Percentiles rank a stretch among this genome's conserved stretches.
phyloP scores from a whole-genome alignment of 305 asterid species.

The Fraxinus nigra region DNA sequence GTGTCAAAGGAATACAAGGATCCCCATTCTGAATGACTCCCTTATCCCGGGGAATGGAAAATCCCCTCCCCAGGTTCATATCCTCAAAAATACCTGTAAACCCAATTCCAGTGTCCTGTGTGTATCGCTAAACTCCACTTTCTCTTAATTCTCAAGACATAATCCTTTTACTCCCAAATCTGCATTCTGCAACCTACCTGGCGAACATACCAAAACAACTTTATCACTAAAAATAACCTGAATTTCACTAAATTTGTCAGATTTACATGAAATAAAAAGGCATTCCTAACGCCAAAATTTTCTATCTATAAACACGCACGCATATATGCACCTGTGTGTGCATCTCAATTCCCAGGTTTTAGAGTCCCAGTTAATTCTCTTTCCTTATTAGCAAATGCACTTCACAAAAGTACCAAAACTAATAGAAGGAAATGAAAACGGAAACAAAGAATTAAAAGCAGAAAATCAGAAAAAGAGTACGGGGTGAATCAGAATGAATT shows the following conservation, averaged over 20 bases:
- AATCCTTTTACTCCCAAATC: conserved; percentile 3
- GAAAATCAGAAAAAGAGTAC: conserved; percentile 20
- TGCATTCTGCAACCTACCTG: conserved; percentile 6
- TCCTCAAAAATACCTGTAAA: conserved; percentile 17
- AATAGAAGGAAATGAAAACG: conserved; percentile 23
- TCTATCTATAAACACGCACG: conserved; percentile 13
- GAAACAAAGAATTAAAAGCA: conserved; percentile 23
- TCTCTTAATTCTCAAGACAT: conserved; percentile 8
- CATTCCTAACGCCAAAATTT: conserved; percentile 22
- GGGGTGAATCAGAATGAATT: conserved; percentile 32
- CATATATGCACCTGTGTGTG: not conserved
- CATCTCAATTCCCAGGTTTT: conserved; percentile 18
- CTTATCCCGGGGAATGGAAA: conserved; percentile 39
- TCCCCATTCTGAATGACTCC: conserved; percentile 38
- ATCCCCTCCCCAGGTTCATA: conserved; percentile 64
- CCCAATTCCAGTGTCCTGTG: not conserved
- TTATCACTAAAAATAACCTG: not conserved
- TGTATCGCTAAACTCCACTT: not conserved
- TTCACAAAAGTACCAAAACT: conserved; percentile 18
- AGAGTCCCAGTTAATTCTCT: conserved; percentile 26
- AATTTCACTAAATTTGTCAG: conserved; percentile 16
- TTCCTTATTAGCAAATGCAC: conserved; percentile 28
- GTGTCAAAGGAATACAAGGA: conserved; percentile 47
- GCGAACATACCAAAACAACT: conserved; percentile 1
- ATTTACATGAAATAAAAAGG: conserved; percentile 2